phyloP scores from a whole-genome alignment of 2,329 filamentous ascomycete species.

The Hypoxylon sp. region DNA sequence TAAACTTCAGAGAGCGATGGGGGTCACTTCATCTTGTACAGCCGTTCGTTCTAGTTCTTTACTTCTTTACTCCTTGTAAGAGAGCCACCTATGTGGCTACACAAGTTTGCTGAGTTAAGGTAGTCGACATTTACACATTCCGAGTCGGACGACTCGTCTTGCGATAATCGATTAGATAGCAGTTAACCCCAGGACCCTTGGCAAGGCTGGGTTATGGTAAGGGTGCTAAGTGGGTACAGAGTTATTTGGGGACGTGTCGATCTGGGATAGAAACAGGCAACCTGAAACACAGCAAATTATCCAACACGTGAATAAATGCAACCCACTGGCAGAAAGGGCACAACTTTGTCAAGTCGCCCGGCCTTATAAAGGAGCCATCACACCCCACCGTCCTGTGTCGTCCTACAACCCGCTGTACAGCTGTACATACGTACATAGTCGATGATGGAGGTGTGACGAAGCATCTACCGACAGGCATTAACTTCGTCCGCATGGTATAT shows the following conservation, averaged over 20 bases:
- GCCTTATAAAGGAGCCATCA: conserved; percentile 33
- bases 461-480: conserved; percentile 14
- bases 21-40: not conserved
- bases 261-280: conserved; percentile 31
- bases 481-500: not conserved
- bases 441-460: conserved; percentile 26
- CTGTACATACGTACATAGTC: not conserved
- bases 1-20: not conserved
- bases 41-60: conserved; percentile 6
- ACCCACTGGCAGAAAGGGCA: conserved; percentile 16
- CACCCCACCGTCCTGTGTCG: conserved; percentile 6
- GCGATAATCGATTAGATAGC: conserved; percentile 34
- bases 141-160: not conserved
- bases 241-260: conserved; percentile 27
- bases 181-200: conserved; percentile 26
- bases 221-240: conserved; percentile 29
- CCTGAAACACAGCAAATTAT: conserved; percentile 41
- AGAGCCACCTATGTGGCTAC: not conserved
- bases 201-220: conserved; percentile 31
- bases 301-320: conserved; percentile 33
- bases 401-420: conserved; percentile 1
- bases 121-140: not conserved
- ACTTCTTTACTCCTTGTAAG: not conserved
- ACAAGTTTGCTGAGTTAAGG: not conserved
- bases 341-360: conserved; percentile 2